Conservation (phyloP, 139 green algal species). For the Zygnema cylindricum region DNA sequence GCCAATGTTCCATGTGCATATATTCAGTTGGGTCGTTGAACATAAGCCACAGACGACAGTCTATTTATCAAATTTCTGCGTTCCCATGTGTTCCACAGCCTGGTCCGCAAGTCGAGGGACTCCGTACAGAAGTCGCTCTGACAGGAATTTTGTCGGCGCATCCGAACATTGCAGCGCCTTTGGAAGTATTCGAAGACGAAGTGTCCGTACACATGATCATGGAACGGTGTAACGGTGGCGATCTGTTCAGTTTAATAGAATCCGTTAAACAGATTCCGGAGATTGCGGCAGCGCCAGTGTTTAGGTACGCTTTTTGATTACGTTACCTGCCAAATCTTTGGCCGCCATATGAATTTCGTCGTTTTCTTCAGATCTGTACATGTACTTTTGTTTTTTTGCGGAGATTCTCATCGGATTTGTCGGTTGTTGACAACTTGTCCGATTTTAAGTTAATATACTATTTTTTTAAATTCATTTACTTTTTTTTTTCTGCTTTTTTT, state of each 20-base stretch:
- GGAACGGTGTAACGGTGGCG: conserved; percentile 84
- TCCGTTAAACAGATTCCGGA: background rate
- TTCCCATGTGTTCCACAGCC: background rate
- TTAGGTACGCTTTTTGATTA: too few relatives aligned
- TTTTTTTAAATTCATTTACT: too few relatives aligned
- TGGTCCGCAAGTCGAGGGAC: conserved; percentile 16
- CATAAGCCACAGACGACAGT: too few relatives aligned
- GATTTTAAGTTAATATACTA: too few relatives aligned
- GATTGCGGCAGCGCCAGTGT: background rate
- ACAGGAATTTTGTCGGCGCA: conserved; percentile 85
- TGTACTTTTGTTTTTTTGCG: background rate
- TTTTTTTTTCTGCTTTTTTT: too few relatives aligned
- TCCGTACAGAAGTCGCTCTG: conserved; percentile 58
- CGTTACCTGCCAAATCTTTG: too few relatives aligned
- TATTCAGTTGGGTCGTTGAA: too few relatives aligned
- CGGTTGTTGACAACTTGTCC: too few relatives aligned
- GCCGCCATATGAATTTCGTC: too few relatives aligned
- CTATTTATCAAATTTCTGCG: too few relatives aligned
- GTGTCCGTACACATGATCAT: conserved; percentile 30
- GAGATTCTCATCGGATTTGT: background rate
- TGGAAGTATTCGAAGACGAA: conserved; percentile 33
- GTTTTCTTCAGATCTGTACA: too few relatives aligned
- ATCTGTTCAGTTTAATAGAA: conserved; percentile 81
- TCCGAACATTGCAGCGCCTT: conserved; percentile 76
- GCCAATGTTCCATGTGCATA: too few relatives aligned